A percentile compares a stretch with the other conserved stretches of the same genome.
These are phyloP conservation scores for Baorangia bicolor DNA, from an alignment of 768 basidiomycete species.

Conservation along the genomic window DNA sequence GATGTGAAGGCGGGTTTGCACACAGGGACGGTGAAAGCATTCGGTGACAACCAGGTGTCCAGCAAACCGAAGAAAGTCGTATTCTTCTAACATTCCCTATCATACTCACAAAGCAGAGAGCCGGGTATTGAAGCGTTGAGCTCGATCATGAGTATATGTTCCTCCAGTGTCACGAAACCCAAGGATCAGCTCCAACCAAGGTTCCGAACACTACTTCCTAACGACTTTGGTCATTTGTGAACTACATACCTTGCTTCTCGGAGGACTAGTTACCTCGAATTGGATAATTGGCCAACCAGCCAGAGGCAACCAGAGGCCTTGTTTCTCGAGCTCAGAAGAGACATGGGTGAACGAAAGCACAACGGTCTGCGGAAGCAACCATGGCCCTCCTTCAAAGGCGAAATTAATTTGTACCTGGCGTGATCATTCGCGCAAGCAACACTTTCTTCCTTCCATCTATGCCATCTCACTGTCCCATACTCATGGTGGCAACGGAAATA, in stretches of 20 bases:
- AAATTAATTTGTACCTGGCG: background rate
- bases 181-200: background rate
- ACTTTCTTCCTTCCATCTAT: background rate
- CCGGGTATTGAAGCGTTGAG: background rate
- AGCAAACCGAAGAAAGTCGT: constrained; percentile 46
- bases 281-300: background rate
- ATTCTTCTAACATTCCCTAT: constrained; percentile 36
- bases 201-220: background rate
- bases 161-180: background rate
- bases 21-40: constrained; percentile 39
- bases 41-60: constrained; percentile 28
- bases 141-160: background rate
- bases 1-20: constrained; percentile 46
- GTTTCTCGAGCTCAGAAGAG: background rate
- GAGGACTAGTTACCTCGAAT: background rate
- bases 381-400: background rate
- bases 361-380: background rate
- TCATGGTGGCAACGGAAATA: background rate
- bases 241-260: background rate
- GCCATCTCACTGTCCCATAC: background rate
- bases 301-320: background rate
- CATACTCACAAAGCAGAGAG: background rate
- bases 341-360: background rate
- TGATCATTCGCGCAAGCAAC: background rate
- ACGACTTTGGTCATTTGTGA: background rate